Percentiles rank a stretch among this genome's conserved stretches.
Evolutionary conservation across 257 asterid species (phyloP).

Genomic region (Linaria vulgaris): DNA sequence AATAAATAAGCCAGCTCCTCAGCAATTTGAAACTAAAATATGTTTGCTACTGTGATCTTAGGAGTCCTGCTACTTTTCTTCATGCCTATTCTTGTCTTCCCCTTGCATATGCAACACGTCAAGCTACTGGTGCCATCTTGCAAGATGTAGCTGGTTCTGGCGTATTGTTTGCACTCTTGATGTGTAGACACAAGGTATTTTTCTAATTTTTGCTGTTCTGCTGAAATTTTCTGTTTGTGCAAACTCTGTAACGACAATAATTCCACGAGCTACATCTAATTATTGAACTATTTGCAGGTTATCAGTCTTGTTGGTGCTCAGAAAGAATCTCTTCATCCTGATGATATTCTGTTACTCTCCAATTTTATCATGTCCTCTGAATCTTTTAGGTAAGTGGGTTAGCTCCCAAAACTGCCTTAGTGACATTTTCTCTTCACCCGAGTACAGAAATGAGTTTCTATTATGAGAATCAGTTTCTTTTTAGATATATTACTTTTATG

Average conservation of each 20-base stretch:
- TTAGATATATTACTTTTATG: background rate
- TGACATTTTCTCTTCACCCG: constrained; percentile 9
- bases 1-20: background rate
- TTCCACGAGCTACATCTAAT: too few relatives aligned
- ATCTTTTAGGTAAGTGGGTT: constrained; percentile 70
- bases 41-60: constrained; percentile 34
- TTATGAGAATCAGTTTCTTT: constrained; percentile 20
- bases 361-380: constrained; percentile 90
- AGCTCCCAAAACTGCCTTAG: constrained; percentile 6
- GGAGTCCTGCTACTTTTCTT: constrained; percentile 96
- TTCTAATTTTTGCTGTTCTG: constrained; percentile 9
- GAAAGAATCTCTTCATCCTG: constrained; percentile 93
- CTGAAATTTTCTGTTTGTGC: constrained; percentile 13
- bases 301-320: constrained; percentile 94
- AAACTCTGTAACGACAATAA: constrained; percentile 5
- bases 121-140: constrained; percentile 90
- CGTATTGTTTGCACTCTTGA: constrained; percentile 79
- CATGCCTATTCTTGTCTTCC: constrained; percentile 97
- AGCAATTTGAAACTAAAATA: constrained; percentile 4
- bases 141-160: constrained; percentile 94
- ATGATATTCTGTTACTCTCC: constrained; percentile 86
- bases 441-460: constrained; percentile 13
- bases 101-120: constrained; percentile 83
- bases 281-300: constrained; percentile 53
- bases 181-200: constrained; percentile 93